Conservation (phyloP, 2,329 filamentous ascomycete genomes). For the Chrysoporthe deuterocubensis region DNA sequence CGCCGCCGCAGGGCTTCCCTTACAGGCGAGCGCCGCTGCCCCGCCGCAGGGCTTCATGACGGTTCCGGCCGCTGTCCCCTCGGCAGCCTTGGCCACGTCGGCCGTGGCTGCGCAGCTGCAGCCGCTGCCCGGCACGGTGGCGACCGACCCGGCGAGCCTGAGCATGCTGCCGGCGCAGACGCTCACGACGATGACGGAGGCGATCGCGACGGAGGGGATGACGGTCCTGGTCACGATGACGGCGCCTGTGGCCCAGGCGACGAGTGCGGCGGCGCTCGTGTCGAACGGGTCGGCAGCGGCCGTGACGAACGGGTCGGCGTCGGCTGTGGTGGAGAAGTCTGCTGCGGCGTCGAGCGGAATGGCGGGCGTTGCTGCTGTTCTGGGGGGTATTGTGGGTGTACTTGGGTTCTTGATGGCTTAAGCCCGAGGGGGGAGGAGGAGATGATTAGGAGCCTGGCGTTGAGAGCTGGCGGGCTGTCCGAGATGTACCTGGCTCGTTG, state of each 20-base stretch:
- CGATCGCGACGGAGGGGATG: constrained; percentile 3
- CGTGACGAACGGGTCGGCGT: background rate
- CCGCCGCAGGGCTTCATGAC: constrained; percentile 13
- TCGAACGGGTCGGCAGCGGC: background rate
- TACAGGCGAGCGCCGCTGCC: background rate
- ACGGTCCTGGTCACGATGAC: constrained; percentile 21
- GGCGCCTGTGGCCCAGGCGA: constrained; percentile 5
- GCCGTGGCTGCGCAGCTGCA: constrained; percentile 13
- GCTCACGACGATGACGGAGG: constrained; percentile 20
- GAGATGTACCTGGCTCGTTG: background rate
- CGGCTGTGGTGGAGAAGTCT: background rate
- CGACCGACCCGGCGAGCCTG: constrained; percentile 13
- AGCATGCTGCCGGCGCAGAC: constrained; percentile 17
- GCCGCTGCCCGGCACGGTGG: constrained; percentile 14
- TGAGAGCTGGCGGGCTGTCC: background rate
- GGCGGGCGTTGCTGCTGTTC: constrained; percentile 9
- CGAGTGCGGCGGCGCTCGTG: background rate
- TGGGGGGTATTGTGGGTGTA: constrained; percentile 11
- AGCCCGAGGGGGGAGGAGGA: background rate
- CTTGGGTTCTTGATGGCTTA: constrained; percentile 15
- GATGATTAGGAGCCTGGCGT: too few relatives aligned
- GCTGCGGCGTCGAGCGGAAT: constrained; percentile 12
- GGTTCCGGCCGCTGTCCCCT: constrained; percentile 2
- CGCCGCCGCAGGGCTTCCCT: background rate
- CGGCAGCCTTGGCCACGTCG: background rate